A percentile compares a stretch with the other conserved stretches of the same genome.
Conservation (phyloP, 2,329 filamentous ascomycete genomes). For the Arthrobotrys sphaeroides region DNA sequence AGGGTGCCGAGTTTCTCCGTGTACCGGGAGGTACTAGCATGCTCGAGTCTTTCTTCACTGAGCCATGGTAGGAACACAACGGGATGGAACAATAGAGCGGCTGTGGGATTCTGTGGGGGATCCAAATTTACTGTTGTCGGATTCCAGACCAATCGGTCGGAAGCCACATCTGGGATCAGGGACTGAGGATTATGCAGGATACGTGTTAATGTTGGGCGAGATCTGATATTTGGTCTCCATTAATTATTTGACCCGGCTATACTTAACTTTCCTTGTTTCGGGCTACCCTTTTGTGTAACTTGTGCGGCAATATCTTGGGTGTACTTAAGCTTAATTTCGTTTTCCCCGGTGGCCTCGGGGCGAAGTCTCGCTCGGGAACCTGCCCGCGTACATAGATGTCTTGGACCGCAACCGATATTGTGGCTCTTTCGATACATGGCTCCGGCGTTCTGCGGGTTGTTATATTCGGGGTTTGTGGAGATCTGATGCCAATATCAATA, state of each 20-base stretch:
- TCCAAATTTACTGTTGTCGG: background rate
- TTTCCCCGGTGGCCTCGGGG: constrained; percentile 6
- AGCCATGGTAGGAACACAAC: constrained; percentile 15
- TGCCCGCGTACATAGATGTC: constrained; percentile 1
- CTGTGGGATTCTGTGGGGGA: constrained; percentile 5
- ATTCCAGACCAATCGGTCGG: constrained; percentile 38
- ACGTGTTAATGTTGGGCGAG: constrained; percentile 38
- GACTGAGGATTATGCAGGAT: constrained; percentile 31
- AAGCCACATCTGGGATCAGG: constrained; percentile 30
- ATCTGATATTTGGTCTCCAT: constrained; percentile 23
- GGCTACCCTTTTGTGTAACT: constrained; percentile 35
- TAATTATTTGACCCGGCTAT: background rate
- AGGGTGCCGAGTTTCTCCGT: background rate
- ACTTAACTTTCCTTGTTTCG: constrained; percentile 3
- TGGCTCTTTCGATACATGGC: background rate
- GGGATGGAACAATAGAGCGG: background rate
- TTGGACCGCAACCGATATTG: background rate
- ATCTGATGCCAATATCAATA: background rate
- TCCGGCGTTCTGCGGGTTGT: constrained; percentile 3
- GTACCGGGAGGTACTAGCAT: background rate
- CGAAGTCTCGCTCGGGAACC: constrained; percentile 34
- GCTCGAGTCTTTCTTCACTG: background rate
- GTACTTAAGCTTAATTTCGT: constrained; percentile 38
- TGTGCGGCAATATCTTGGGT: constrained; percentile 32
- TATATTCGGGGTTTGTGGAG: background rate